Evolutionary conservation across 768 basidiomycete genomes (phyloP), one percentile per base, ranked within the genome.

Genomic region (Serendipita vermifera): DNA sequence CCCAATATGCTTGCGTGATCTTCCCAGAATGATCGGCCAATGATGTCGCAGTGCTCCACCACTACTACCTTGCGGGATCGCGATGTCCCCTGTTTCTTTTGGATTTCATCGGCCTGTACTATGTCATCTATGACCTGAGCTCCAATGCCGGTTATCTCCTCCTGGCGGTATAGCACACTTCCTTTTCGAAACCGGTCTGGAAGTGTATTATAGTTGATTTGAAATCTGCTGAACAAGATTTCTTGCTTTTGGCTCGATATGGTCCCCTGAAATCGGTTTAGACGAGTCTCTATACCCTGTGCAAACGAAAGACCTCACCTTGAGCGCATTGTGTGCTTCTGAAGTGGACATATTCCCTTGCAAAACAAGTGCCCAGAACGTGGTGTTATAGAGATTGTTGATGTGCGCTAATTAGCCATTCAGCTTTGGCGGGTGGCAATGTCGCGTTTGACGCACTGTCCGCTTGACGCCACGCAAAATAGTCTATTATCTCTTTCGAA

Each of bases 351-450:
- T 73, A 0, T 83, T 85, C n/a, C 83, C 86, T 62, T 87, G 76
- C 39, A 83, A 83, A 0, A 98, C 81, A 32, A 99, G 77, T 0
- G 91, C 87, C 96, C 94, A 98, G 65, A 98, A 99, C 0, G 72
- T 74, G 0, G 96, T 97, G 64, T 99, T 99, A 71, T 98, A 93
- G 22, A 99, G 71, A 66, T 99, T 99, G 66, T 99, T 99, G 66
- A 98, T 85, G 66, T 99, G 96, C 0, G 96, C 93, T 97, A 66
- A n/a, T n/a, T n/a, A n/a, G n/a, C n/a, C 22, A 60, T 53, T 57
- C 57, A 60, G 53, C 51, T 60, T 61, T 62, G 62, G 62, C 54
- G 31, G 35, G 26, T 15, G 11, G 13, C 41, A 43, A 15, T 11
- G 27, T 15, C 35, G 24, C 14, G 54, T 22, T n/a, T 15, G 14